Conservation (phyloP, 768 basidiomycete species). For the Inosperma sp. region DNA sequence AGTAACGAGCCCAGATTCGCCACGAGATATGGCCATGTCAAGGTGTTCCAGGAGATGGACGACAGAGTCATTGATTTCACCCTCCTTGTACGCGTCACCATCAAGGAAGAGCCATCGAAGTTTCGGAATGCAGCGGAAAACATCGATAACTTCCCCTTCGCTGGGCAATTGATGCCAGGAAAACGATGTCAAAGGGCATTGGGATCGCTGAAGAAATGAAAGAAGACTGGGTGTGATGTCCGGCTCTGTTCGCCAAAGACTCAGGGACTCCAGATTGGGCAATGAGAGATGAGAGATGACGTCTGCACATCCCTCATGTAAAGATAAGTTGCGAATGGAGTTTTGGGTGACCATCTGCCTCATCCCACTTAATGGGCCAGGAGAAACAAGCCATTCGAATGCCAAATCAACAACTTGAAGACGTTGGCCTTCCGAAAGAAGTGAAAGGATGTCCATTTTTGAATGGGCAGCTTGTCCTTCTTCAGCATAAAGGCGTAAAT, state of each 20-base stretch:
- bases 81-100: too few species aligned
- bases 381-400: not conserved
- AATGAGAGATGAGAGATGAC: not conserved
- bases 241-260: not conserved
- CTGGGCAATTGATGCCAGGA: not conserved
- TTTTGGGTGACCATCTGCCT: too few species aligned
- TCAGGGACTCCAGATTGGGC: not conserved
- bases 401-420: not conserved
- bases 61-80: not conserved
- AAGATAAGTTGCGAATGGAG: constrained; percentile 1
- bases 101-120: not conserved
- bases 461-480: not conserved
- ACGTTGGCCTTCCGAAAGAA: not conserved
- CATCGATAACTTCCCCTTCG: not conserved
- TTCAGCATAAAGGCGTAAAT: not conserved
- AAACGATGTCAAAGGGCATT: not conserved
- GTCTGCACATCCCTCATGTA: not conserved
- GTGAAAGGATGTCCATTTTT: not conserved
- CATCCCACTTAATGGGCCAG: not conserved
- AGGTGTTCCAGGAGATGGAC: not conserved
- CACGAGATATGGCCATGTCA: too few species aligned
- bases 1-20: too few species aligned
- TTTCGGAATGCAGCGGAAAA: not conserved
- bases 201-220: not conserved
- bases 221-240: too few species aligned